Evolutionary conservation across 495 filamentous ascomycete genomes (phyloP).

Genomic region (Pyrenula massariospora): DNA sequence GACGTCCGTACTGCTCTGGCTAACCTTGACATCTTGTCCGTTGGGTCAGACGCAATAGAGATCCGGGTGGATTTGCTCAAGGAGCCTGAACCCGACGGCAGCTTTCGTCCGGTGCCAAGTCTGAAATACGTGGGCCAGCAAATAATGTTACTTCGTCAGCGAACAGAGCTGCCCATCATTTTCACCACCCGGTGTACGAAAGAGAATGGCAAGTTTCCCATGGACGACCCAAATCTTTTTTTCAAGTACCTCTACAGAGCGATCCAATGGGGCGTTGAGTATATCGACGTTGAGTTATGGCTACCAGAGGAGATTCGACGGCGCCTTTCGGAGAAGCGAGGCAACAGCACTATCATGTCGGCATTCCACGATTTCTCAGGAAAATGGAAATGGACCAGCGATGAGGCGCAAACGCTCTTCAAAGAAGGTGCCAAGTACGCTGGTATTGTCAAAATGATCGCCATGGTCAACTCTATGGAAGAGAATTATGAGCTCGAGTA

Average conservation of each 20-base stretch:
- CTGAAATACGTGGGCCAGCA: constrained; percentile 76
- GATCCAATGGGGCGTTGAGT: constrained; percentile 78
- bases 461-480: constrained; percentile 62
- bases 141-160: constrained; percentile 68
- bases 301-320: constrained; percentile 63
- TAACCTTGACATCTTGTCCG: constrained; percentile 73
- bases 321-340: constrained; percentile 53
- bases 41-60: constrained; percentile 75
- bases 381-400: constrained; percentile 67
- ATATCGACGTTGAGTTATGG: constrained; percentile 80
- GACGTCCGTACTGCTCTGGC: constrained; percentile 74
- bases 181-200: constrained; percentile 70
- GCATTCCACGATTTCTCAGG: constrained; percentile 82
- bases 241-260: constrained; percentile 67
- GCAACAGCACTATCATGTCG: constrained; percentile 71
- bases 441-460: constrained; percentile 83
- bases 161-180: constrained; percentile 76
- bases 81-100: constrained; percentile 50
- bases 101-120: constrained; percentile 52
- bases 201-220: constrained; percentile 74
- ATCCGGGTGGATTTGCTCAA: constrained; percentile 70
- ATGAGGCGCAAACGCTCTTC: constrained; percentile 56
- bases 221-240: constrained; percentile 62
- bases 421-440: constrained; percentile 58
- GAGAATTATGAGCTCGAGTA: constrained; percentile 83